These are phyloP conservation scores for Acanthamoeba sp. DNA, from an alignment of 208 protist species.

Conservation along the genomic window DNA sequence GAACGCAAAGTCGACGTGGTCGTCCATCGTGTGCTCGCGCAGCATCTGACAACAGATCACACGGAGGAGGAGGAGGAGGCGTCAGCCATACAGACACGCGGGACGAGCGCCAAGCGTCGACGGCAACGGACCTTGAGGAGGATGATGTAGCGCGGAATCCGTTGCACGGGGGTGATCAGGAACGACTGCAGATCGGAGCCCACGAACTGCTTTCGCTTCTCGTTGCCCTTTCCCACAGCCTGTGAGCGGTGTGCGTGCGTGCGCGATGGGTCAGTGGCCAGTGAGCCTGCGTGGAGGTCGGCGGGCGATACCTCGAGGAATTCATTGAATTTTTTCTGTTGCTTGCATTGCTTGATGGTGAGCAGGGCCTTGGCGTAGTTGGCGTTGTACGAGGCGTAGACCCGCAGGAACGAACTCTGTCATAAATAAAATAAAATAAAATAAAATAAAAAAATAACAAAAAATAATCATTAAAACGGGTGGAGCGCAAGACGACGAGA, in stretches of 20 bases:
- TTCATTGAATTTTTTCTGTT: constrained; percentile 67
- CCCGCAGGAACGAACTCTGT: constrained; percentile 68
- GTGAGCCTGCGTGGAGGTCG: background rate
- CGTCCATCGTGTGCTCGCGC: constrained; percentile 15
- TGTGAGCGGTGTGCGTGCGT: background rate
- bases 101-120: too few relatives aligned
- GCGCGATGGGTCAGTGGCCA: background rate
- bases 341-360: constrained; percentile 52
- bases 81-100: too few relatives aligned
- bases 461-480: too few relatives aligned
- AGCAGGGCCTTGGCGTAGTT: constrained; percentile 66
- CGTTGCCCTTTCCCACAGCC: constrained; percentile 19
- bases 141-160: constrained; percentile 58
- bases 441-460: too few relatives aligned
- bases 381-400: constrained; percentile 64
- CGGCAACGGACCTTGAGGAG: constrained; percentile 42
- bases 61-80: too few relatives aligned
- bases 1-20: constrained; percentile 10
- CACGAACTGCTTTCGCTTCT: constrained; percentile 41
- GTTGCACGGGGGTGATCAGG: constrained; percentile 55
- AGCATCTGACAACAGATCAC: too few relatives aligned
- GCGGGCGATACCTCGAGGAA: constrained; percentile 52
- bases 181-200: constrained; percentile 58
- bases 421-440: too few relatives aligned
- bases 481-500: background rate